These are phyloP conservation scores for Aspergillus pseudonomiae DNA, from an alignment of 2,329 filamentous ascomycete species.

Conservation along the genomic window DNA sequence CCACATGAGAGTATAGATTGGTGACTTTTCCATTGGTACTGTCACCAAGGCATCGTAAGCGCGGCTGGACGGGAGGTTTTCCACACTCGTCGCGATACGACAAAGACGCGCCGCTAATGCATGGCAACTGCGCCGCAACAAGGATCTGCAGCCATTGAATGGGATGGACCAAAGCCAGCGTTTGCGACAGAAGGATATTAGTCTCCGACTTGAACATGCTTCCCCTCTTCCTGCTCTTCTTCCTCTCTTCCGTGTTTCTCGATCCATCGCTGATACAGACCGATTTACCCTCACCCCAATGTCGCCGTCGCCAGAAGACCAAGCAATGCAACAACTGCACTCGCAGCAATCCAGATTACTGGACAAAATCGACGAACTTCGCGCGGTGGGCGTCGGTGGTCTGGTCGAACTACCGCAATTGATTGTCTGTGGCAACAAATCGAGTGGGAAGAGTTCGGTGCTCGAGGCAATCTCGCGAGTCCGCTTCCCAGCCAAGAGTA, in stretches of 20 bases:
- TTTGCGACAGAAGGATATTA: too few species aligned
- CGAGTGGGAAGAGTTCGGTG: slow-evolving; percentile 66
- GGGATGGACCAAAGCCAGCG: too few species aligned
- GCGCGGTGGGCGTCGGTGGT: slow-evolving; percentile 52
- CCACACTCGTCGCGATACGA: neutral
- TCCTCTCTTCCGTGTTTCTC: neutral
- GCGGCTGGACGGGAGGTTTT: neutral
- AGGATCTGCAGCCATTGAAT: neutral
- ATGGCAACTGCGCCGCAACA: neutral
- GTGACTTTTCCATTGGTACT: too few species aligned
- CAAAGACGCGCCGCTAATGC: neutral
- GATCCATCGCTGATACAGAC: neutral
- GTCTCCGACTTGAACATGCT: too few species aligned
- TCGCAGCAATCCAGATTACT: slow-evolving; percentile 50
- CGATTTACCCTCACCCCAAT: neutral
- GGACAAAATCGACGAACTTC: slow-evolving; percentile 57
- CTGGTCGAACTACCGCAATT: slow-evolving; percentile 57
- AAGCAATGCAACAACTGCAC: slow-evolving; percentile 21
- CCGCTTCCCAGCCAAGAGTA: slow-evolving; percentile 59
- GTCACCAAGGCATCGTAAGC: neutral
- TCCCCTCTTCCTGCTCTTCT: neutral
- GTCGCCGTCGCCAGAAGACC: slow-evolving; percentile 4
- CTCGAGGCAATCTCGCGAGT: slow-evolving; percentile 66
- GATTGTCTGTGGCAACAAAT: slow-evolving; percentile 64
- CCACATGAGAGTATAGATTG: too few species aligned